Percentiles rank a stretch among this genome's conserved stretches.
These are phyloP conservation scores for Populus davidiana DNA, from an alignment of 345 rosid species.

Conservation along the genomic window DNA sequence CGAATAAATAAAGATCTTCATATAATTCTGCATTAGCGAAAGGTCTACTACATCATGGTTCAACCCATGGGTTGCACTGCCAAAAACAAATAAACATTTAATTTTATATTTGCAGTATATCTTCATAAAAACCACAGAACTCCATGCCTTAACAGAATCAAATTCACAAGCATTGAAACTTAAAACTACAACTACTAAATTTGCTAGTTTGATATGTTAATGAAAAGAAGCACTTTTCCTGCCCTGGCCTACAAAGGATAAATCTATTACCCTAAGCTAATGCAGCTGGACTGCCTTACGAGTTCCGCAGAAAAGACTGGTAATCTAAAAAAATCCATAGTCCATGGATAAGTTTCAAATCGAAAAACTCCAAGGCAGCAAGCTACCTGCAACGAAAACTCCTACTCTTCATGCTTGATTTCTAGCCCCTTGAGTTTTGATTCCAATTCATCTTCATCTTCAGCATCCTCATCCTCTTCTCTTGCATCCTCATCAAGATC, in stretches of 20 bases:
- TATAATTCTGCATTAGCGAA: neutral
- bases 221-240: neutral
- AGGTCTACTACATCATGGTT: neutral
- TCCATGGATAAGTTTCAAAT: neutral
- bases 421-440: slow-evolving; percentile 68
- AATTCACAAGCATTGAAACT: neutral
- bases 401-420: slow-evolving; percentile 47
- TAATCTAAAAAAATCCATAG: neutral
- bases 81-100: neutral
- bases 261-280: slow-evolving; percentile 12
- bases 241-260: slow-evolving; percentile 14
- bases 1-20: neutral
- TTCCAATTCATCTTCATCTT: slow-evolving; percentile 56
- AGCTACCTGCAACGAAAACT: neutral
- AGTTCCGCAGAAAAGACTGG: neutral
- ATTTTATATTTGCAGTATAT: neutral
- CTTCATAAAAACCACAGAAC: neutral
- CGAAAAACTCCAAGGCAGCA: neutral
- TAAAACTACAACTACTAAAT: slow-evolving; percentile 5
- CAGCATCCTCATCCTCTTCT: slow-evolving; percentile 42
- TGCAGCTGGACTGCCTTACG: slow-evolving; percentile 12
- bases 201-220: neutral
- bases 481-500: slow-evolving; percentile 61
- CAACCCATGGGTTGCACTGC: neutral
- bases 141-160: neutral